phyloP scores from a whole-genome alignment of 2,329 filamentous ascomycete genomes.

The Metarhizium anisopliae region DNA sequence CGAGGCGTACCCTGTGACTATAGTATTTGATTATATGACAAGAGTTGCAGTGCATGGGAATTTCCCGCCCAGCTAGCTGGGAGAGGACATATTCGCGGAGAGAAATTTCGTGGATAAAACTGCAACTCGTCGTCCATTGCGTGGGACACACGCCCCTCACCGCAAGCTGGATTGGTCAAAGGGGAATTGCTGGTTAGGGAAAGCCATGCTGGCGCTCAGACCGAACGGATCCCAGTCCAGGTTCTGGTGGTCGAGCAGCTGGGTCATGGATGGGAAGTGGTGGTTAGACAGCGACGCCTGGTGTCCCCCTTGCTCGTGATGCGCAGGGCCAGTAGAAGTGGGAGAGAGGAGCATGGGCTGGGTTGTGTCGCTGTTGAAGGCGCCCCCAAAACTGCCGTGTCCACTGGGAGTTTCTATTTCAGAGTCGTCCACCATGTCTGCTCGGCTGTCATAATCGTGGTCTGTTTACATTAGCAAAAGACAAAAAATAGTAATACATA shows the following conservation, averaged over 20 bases:
- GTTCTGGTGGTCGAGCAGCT: constrained; percentile 69
- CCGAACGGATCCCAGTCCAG: constrained; percentile 91
- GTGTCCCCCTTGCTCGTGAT: constrained; percentile 28
- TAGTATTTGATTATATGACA: not conserved
- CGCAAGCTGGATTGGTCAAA: constrained; percentile 55
- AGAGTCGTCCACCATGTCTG: constrained; percentile 78
- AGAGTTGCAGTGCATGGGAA: not conserved
- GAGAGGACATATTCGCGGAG: not conserved
- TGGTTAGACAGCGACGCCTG: constrained; percentile 20
- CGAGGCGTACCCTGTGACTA: not conserved
- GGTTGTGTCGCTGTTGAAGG: constrained; percentile 38
- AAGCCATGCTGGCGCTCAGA: constrained; percentile 89
- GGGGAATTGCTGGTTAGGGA: constrained; percentile 73
- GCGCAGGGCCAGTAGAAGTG: constrained; percentile 26
- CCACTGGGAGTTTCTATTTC: constrained; percentile 60
- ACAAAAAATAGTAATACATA: not conserved
- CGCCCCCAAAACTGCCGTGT: constrained; percentile 54
- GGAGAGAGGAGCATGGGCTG: constrained; percentile 34
- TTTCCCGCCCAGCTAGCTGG: not conserved
- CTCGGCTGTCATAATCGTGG: constrained; percentile 91
- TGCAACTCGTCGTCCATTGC: not conserved
- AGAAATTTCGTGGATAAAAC: not conserved
- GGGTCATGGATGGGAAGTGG: constrained; percentile 55
- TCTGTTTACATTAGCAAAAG: constrained; percentile 59
- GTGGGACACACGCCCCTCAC: constrained; percentile 14